Conservation (phyloP, 176 grass and related monocot species). For the Aegilops tauschii region DNA sequence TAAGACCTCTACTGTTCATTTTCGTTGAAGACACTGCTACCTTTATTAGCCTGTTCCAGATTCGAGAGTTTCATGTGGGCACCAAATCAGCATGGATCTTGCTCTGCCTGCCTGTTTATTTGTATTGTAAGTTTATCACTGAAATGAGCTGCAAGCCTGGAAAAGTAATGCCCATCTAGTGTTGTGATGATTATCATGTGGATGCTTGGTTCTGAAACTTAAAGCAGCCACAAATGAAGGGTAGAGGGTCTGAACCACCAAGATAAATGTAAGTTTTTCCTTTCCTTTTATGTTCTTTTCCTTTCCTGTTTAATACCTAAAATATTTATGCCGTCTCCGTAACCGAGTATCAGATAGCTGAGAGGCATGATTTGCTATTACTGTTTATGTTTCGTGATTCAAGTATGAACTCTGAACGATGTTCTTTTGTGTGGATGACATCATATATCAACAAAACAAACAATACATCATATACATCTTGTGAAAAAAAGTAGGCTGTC, state of each 20-base stretch:
- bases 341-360: background rate
- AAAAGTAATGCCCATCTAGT: background rate
- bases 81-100: background rate
- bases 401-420: background rate
- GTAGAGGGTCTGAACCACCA: background rate
- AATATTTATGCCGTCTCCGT: background rate
- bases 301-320: background rate
- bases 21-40: background rate
- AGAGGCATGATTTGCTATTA: background rate
- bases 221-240: background rate
- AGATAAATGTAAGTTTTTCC: background rate
- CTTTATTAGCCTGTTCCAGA: background rate
- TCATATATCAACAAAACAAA: no score
- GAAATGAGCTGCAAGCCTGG: background rate
- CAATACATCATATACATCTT: background rate
- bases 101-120: background rate
- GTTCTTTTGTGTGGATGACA: background rate
- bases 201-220: background rate
- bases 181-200: background rate
- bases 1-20: background rate
- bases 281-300: background rate
- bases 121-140: background rate
- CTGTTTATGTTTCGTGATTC: background rate
- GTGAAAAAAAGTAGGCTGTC: background rate
- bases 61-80: background rate